A percentile compares a stretch with the other conserved stretches of the same genome.
Conservation (phyloP, 2,329 filamentous ascomycete species). For the Hawksworthiomyces lignivorus region DNA sequence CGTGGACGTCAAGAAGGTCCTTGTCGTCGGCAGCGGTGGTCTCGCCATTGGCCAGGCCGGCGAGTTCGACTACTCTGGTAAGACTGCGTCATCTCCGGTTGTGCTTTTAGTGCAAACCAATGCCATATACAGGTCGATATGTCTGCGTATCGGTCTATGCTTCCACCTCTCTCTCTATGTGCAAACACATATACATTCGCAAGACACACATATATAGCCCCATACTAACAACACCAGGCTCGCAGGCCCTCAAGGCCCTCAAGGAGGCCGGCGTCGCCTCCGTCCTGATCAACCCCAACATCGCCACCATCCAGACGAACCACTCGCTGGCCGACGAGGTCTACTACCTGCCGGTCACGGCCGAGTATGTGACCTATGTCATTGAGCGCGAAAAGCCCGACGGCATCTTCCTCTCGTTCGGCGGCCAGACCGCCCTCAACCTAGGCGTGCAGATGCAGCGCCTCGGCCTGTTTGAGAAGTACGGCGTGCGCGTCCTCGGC, state of each 20-base stretch:
- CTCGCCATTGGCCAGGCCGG: constrained; percentile 95
- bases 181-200: too few species aligned
- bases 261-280: constrained; percentile 98
- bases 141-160: too few species aligned
- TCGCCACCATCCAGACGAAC: constrained; percentile 96
- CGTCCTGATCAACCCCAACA: constrained; percentile 96
- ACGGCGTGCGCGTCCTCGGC: constrained; percentile 90
- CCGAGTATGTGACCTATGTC: constrained; percentile 95
- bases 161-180: too few species aligned
- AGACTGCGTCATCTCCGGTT: constrained; percentile 25
- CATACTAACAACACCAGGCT: constrained; percentile 49
- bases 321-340: constrained; percentile 98
- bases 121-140: too few species aligned
- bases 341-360: constrained; percentile 95
- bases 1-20: constrained; percentile 90
- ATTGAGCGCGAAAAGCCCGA: constrained; percentile 94
- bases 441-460: constrained; percentile 96
- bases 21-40: constrained; percentile 93
- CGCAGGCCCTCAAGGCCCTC: constrained; percentile 91
- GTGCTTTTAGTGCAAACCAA: too few species aligned
- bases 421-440: constrained; percentile 94
- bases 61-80: constrained; percentile 98
- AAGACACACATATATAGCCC: too few species aligned
- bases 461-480: constrained; percentile 89
- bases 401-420: constrained; percentile 95